phyloP scores from a whole-genome alignment of 805 yeast genomes.

The Cyberlindnera sargentensis region DNA sequence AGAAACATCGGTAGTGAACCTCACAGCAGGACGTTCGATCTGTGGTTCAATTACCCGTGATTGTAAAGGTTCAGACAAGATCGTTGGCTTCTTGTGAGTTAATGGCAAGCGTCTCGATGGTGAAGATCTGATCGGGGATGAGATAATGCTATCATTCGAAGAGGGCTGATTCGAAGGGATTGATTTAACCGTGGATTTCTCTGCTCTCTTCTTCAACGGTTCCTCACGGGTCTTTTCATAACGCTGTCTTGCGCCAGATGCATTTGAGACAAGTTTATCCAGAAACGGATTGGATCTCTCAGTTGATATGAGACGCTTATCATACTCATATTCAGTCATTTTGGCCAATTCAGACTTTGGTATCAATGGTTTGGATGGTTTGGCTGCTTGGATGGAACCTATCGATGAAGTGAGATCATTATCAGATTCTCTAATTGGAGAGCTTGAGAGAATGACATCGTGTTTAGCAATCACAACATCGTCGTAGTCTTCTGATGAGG shows the following conservation, averaged over 20 bases:
- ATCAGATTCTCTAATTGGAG: neutral
- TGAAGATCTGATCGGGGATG: neutral
- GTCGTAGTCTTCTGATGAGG: neutral
- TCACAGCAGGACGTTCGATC: neutral
- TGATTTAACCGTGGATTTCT: neutral
- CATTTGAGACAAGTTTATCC: constrained; percentile 1
- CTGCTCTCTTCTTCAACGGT: neutral
- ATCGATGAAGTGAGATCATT: constrained; percentile 5
- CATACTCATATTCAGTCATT: constrained; percentile 1
- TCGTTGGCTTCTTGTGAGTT: neutral
- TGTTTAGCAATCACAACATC: constrained; percentile 1
- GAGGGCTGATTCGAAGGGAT: neutral
- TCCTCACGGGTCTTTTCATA: constrained; percentile 1
- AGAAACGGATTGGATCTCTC: constrained; percentile 3
- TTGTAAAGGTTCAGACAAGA: neutral
- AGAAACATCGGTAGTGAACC: neutral
- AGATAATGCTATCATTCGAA: neutral
- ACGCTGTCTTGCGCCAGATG: neutral
- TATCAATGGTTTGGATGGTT: constrained; percentile 1
- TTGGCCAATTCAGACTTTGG: neutral
- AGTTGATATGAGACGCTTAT: neutral
- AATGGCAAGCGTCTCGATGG: neutral
- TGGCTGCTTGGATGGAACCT: constrained; percentile 1
- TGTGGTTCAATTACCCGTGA: neutral
- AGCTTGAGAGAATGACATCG: constrained; percentile 8